phyloP scores from a whole-genome alignment of 148 eudicot species.

The Polygonum maritimum region DNA sequence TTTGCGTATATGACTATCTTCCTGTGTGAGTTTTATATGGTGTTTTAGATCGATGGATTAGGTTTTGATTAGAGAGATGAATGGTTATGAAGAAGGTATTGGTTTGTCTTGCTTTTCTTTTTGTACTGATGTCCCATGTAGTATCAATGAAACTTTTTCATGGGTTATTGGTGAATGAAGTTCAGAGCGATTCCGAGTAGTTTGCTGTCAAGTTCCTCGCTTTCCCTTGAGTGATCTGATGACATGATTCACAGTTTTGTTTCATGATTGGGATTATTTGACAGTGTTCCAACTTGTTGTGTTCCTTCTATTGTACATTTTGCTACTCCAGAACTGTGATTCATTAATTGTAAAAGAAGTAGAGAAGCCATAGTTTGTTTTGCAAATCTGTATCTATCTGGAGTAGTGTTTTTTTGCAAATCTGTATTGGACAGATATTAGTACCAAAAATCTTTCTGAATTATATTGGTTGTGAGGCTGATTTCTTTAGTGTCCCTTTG shows the following conservation, averaged over 20 bases:
- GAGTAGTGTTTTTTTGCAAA: neutral
- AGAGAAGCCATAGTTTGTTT: no score
- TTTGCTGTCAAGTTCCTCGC: neutral
- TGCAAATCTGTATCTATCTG: neutral
- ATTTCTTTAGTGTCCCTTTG: neutral
- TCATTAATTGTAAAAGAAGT: no score
- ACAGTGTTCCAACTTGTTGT: neutral
- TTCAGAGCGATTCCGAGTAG: neutral
- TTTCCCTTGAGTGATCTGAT: neutral
- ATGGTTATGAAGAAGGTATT: slow-evolving; percentile 4
- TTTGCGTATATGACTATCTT: neutral
- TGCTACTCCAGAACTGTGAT: neutral
- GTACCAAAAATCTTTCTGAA: neutral
- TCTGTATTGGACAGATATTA: neutral
- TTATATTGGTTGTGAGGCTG: neutral
- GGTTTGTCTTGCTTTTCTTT: neutral
- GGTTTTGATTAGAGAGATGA: neutral
- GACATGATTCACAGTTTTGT: neutral
- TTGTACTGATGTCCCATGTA: neutral
- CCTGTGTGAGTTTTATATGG: neutral
- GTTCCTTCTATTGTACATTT: neutral
- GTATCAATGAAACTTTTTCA: neutral
- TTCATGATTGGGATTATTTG: neutral
- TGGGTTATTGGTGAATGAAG: neutral
- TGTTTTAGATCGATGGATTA: neutral